Evolutionary conservation across 345 rosid species (phyloP).

Genomic region (Barbarea vulgaris): DNA sequence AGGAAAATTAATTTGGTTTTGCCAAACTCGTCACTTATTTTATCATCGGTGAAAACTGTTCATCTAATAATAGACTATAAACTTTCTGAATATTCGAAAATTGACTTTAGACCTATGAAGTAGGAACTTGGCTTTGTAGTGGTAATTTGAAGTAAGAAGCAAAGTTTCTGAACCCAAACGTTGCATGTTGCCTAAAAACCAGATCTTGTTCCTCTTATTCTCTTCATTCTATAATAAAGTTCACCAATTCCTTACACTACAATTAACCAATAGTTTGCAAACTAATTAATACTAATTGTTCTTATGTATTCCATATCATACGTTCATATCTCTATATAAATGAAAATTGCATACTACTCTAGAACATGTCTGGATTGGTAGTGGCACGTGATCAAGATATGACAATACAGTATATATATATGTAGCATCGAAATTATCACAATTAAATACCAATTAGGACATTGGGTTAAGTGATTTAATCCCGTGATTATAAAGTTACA

Average conservation of each 20-base stretch:
- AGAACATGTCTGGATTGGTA: background rate
- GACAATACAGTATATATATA: too few species aligned
- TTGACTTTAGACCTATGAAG: slow-evolving; percentile 1
- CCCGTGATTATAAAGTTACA: slow-evolving; percentile 40
- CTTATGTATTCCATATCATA: background rate
- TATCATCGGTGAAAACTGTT: background rate
- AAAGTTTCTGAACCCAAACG: slow-evolving; percentile 32
- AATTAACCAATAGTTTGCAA: background rate
- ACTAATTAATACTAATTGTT: background rate
- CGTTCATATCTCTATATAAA: background rate
- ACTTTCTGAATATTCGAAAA: background rate
- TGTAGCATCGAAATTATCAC: slow-evolving; percentile 19
- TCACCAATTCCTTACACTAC: slow-evolving; percentile 14
- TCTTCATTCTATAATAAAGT: slow-evolving; percentile 20
- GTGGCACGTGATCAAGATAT: slow-evolving; percentile 38
- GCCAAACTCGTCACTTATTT: background rate
- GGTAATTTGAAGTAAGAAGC: slow-evolving; percentile 36
- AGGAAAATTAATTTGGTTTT: background rate
- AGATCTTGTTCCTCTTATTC: slow-evolving; percentile 35
- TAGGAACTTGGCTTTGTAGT: slow-evolving; percentile 15
- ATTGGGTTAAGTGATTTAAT: slow-evolving; percentile 30
- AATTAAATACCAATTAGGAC: slow-evolving; percentile 25
- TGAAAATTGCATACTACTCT: background rate
- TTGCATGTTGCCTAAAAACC: slow-evolving; percentile 28
- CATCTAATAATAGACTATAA: background rate